Evolutionary conservation across 1,139 yeast species (phyloP).

Genomic region (Sugiyamaella novakii): DNA sequence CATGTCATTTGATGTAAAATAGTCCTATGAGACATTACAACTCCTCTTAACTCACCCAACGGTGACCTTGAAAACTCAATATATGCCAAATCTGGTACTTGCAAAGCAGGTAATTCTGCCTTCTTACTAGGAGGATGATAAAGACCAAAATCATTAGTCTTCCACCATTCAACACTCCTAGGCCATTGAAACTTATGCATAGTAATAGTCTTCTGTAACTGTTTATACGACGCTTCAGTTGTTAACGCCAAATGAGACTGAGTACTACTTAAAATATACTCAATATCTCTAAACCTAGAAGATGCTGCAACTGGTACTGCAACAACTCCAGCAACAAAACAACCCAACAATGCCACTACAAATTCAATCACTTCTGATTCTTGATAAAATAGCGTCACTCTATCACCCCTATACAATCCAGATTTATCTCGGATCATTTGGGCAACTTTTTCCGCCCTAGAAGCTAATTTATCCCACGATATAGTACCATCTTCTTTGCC

Average conservation of each 20-base stretch:
- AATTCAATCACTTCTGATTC: slow-evolving; percentile 85
- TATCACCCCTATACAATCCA: slow-evolving; percentile 73
- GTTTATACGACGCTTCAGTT: slow-evolving; percentile 75
- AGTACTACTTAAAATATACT: slow-evolving; percentile 71
- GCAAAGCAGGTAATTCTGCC: slow-evolving; percentile 63
- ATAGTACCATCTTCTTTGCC: slow-evolving; percentile 80
- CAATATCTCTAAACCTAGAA: slow-evolving; percentile 63
- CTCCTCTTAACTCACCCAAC: slow-evolving; percentile 89
- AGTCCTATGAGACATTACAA: slow-evolving; percentile 87
- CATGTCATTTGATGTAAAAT: slow-evolving; percentile 86
- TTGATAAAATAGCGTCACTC: slow-evolving; percentile 81
- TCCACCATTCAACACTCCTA: slow-evolving; percentile 69
- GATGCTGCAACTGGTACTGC: slow-evolving; percentile 91
- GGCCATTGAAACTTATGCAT: slow-evolving; percentile 55
- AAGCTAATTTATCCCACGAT: slow-evolving; percentile 87
- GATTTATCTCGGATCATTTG: slow-evolving; percentile 79
- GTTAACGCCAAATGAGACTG: slow-evolving; percentile 77
- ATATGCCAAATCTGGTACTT: slow-evolving; percentile 81
- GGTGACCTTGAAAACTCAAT: slow-evolving; percentile 92
- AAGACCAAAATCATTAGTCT: slow-evolving; percentile 84
- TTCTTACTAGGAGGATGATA: slow-evolving; percentile 60
- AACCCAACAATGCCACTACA: slow-evolving; percentile 82
- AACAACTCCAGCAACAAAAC: slow-evolving; percentile 89
- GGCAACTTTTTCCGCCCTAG: slow-evolving; percentile 85
- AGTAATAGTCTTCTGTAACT: slow-evolving; percentile 60